Evolutionary conservation across 108 stramenopile species (phyloP), one percentile per base, ranked within the genome.

Genomic region (Nannochloropsis salina): DNA sequence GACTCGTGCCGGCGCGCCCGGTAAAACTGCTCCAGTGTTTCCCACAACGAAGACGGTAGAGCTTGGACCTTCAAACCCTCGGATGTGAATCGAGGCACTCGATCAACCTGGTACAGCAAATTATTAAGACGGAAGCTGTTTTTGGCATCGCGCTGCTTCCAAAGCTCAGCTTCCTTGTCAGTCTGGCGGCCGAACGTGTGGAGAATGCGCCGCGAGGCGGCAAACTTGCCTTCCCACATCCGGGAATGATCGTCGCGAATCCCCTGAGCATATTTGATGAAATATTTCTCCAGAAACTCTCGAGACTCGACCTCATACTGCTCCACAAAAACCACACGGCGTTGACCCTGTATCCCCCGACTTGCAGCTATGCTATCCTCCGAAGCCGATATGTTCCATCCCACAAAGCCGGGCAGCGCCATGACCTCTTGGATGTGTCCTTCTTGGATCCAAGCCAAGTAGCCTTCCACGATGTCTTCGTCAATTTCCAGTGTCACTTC

Each of bases 191-290:
- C 61, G n/a, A 74, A 74, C 20, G 20, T 15, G n/a, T 74, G 61
- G 61, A 74, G 61, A 74, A 74, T 74, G 61, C 61, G 61, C n/a
- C 61, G 61, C 20, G 61, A 74, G n/a, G 61, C 61, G 20, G 61
- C 61, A 74, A 74, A 74, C 61, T 74, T 74, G 61, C 61, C 61
- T n/a, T 74, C 61, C 61, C 61, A 74, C 61, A 74, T 74, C 61
- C 61, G 61, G 20, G 4, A n/a, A 74, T 74, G 61, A n/a, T 74
- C 61, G 61, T 74, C 61, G n/a, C 61, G 61, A 8, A 74, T 74
- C 61, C 61, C 0, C 8, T 74, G 4, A 4, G 61, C 61, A n/a
- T 74, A 74, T n/a, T 74, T 74, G 4, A n/a, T 3, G n/a, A 74
- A 74, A 74, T 74, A 74, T 3, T 74, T n/a, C n/a, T 74, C 61